Evolutionary conservation across 2,329 filamentous ascomycete species (phyloP).

Genomic region (Botrytis deweyae): DNA sequence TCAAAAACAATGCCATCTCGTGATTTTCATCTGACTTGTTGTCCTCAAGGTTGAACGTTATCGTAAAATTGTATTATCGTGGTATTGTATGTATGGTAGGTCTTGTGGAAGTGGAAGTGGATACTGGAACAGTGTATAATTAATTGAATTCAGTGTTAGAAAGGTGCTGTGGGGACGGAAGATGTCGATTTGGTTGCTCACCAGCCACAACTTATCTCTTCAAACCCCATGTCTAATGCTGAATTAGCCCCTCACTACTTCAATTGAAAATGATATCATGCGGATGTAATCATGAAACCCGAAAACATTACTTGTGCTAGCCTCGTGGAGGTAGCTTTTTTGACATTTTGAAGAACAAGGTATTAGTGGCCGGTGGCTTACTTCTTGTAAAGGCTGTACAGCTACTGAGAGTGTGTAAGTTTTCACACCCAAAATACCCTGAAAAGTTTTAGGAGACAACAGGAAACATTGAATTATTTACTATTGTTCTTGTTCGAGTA

Average conservation of each 20-base stretch:
- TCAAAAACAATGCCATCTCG: slow-evolving; percentile 20
- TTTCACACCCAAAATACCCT: background rate
- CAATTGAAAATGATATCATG: slow-evolving; percentile 13
- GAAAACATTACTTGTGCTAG: background rate
- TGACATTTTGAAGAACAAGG: background rate
- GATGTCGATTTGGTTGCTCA: background rate
- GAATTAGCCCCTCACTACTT: background rate
- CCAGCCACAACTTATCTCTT: slow-evolving; percentile 19
- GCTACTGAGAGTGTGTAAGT: background rate
- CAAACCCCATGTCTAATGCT: background rate
- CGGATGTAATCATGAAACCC: background rate
- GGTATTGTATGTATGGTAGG: background rate
- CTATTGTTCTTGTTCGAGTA: background rate
- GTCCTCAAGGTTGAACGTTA: background rate
- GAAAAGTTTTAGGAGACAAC: background rate
- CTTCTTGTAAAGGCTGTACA: background rate
- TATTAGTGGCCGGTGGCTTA: slow-evolving; percentile 7
- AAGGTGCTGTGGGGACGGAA: slow-evolving; percentile 4
- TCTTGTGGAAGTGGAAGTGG: slow-evolving; percentile 7
- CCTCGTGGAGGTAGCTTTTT: background rate
- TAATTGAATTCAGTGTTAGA: slow-evolving; percentile 7
- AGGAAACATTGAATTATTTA: background rate
- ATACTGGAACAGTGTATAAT: background rate
- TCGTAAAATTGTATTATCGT: background rate
- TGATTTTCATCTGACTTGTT: background rate